Conservation (phyloP, 768 basidiomycete genomes). For the Lepiota subincarnata region DNA sequence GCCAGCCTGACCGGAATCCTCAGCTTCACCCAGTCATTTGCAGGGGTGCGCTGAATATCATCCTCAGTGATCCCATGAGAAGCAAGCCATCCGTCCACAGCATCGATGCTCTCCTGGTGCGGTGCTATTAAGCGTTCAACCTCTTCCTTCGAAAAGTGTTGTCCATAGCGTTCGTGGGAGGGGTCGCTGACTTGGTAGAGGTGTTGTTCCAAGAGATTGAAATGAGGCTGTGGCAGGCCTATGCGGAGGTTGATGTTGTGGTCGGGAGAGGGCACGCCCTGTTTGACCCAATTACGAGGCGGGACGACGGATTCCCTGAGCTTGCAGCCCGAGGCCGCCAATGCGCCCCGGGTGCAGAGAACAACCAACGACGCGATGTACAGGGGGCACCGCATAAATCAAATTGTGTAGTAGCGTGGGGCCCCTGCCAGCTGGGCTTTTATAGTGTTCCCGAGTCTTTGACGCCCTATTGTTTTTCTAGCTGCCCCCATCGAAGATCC, state of each 20-base stretch:
- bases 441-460: background rate
- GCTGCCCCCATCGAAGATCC: too few relatives aligned
- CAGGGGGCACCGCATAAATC: slow-evolving; percentile 3
- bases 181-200: slow-evolving; percentile 57
- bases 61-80: slow-evolving; percentile 47
- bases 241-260: slow-evolving; percentile 53
- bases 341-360: slow-evolving; percentile 12
- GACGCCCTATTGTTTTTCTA: background rate
- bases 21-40: slow-evolving; percentile 64
- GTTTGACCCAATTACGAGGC: slow-evolving; percentile 49
- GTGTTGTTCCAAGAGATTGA: slow-evolving; percentile 43
- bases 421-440: background rate
- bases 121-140: slow-evolving; percentile 62
- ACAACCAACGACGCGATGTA: slow-evolving; percentile 8
- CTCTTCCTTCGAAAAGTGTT: slow-evolving; percentile 60
- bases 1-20: slow-evolving; percentile 52
- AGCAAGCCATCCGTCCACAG: slow-evolving; percentile 58
- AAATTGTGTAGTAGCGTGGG: background rate
- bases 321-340: slow-evolving; percentile 18
- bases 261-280: slow-evolving; percentile 38
- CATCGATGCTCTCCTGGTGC: slow-evolving; percentile 46
- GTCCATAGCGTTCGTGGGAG: slow-evolving; percentile 44
- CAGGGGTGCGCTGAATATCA: slow-evolving; percentile 48
- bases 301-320: slow-evolving; percentile 29
- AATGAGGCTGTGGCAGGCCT: slow-evolving; percentile 49